phyloP scores from a whole-genome alignment of 768 basidiomycete genomes.

The Mrakia hoshinonis region DNA sequence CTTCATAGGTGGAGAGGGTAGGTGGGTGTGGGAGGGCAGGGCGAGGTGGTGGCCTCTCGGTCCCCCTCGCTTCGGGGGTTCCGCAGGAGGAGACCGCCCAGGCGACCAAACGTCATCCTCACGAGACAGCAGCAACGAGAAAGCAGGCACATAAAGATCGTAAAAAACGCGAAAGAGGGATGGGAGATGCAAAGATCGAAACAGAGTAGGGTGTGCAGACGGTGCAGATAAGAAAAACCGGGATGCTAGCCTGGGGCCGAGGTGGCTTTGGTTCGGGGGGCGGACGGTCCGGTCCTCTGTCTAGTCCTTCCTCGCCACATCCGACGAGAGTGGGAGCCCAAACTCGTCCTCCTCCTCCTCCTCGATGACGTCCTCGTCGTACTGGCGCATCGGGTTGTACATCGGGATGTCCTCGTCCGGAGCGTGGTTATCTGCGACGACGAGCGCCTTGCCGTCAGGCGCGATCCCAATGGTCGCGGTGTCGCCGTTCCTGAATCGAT shows the following conservation, averaged over 20 bases:
- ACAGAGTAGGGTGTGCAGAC: not conserved
- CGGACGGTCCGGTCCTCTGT: not conserved
- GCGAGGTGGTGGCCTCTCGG: not conserved
- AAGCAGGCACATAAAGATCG: not conserved
- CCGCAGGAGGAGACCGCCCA: too few relatives aligned
- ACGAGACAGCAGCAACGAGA: not conserved
- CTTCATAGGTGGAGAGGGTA: constrained; percentile 15
- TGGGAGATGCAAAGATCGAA: not conserved
- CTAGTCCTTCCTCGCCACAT: not conserved
- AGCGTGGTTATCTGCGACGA: constrained; percentile 58
- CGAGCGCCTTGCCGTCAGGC: constrained; percentile 44
- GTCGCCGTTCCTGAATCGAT: constrained; percentile 55
- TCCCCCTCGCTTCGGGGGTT: not conserved
- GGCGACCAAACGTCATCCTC: too few relatives aligned
- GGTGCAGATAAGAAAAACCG: not conserved
- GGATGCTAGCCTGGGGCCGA: not conserved
- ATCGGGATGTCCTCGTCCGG: constrained; percentile 42
- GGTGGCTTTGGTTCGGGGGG: too few relatives aligned
- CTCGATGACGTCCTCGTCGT: constrained; percentile 9
- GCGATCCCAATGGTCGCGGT: constrained; percentile 51
- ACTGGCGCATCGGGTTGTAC: constrained; percentile 17
- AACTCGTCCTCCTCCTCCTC: not conserved
- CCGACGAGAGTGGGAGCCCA: not conserved
- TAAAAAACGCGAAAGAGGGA: not conserved
- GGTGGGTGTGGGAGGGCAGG: not conserved